Conservation (phyloP, 768 basidiomycete genomes). For the Mycena floridula region DNA sequence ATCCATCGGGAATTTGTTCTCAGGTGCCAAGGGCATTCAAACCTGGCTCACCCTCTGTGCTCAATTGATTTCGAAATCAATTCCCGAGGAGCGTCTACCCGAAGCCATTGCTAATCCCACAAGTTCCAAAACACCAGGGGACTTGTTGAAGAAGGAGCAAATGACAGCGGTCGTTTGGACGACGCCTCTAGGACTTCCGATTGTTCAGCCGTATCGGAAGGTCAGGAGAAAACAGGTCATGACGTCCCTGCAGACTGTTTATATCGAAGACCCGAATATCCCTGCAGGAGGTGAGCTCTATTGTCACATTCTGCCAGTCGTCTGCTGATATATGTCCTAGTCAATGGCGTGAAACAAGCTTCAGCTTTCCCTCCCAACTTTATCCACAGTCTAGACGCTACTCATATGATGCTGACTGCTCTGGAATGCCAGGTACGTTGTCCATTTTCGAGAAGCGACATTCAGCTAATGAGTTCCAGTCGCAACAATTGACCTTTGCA, state of each 20-base stretch:
- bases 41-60: slow-evolving; percentile 84
- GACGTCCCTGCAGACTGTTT: slow-evolving; percentile 83
- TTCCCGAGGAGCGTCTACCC: slow-evolving; percentile 63
- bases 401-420: slow-evolving; percentile 97
- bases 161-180: slow-evolving; percentile 98
- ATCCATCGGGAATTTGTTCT: slow-evolving; percentile 90
- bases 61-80: slow-evolving; percentile 78
- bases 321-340: slow-evolving; percentile 24
- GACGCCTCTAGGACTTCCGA: slow-evolving; percentile 88
- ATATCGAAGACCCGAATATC: slow-evolving; percentile 79
- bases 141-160: slow-evolving; percentile 70
- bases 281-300: slow-evolving; percentile 53
- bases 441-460: no score
- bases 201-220: slow-evolving; percentile 95
- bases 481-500: slow-evolving; percentile 76
- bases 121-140: slow-evolving; percentile 18
- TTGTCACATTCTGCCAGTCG: background rate
- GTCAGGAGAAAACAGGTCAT: slow-evolving; percentile 73
- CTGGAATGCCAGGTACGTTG: slow-evolving; percentile 73
- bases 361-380: slow-evolving; percentile 99
- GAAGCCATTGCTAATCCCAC: slow-evolving; percentile 26
- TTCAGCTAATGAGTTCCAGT: no score
- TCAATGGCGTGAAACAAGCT: slow-evolving; percentile 83
- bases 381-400: slow-evolving; percentile 95
- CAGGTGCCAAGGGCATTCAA: slow-evolving; percentile 88